Base-by-base conservation (phyloP, 1,284 basidiomycete species). In the Ustilago tritici region DNA sequence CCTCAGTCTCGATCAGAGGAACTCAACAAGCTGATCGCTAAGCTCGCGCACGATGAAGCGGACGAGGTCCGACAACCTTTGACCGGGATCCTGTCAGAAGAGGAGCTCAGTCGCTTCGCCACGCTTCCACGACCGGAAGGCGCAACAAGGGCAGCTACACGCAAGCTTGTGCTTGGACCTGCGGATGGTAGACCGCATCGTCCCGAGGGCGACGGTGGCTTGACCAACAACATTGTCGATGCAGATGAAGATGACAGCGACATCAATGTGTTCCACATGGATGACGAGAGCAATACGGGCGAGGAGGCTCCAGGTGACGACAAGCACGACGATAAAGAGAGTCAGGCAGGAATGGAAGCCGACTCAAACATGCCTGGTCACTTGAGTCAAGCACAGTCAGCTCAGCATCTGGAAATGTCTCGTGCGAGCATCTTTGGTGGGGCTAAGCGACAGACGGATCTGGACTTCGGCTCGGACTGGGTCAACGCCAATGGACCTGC, bases 141-240 rank as follows among this genome's bases (percentile, higher is more conserved):
- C n/a, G 34, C 23, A 12, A 23, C 28, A 50, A 9, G 49, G 10
- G 49, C 1, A 6, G 53, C 57, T 32, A 41, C 71, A 7, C 70
- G 76, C 43, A 58, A 41, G 28, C 70, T 86, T 23, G 77, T 81
- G 19, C 74, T 86, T 12, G 84, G 84, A 36, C 84, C 84, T 34
- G 82, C 83, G 8, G 83, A 79, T n/a, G 76, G 76, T 17, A 71
- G 71, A 35, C 65, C 71, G 2, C 76, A 78, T 61, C 67, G 67
- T 43, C 71, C 71, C 14, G 65, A 65, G 12, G 68, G 67, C 55
- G 74, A 71, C 54, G 65, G 59, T 17, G 69, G 65, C 8, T 71
- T 71, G 35, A 57, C 65, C 15, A 65, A 65, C 52, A 62, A 69
- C 15, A 68, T 70, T 56, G 64, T 70, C 4, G 70, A 68, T 35